phyloP scores from a whole-genome alignment of 495 filamentous ascomycete genomes.

The Xylaria grammica region DNA sequence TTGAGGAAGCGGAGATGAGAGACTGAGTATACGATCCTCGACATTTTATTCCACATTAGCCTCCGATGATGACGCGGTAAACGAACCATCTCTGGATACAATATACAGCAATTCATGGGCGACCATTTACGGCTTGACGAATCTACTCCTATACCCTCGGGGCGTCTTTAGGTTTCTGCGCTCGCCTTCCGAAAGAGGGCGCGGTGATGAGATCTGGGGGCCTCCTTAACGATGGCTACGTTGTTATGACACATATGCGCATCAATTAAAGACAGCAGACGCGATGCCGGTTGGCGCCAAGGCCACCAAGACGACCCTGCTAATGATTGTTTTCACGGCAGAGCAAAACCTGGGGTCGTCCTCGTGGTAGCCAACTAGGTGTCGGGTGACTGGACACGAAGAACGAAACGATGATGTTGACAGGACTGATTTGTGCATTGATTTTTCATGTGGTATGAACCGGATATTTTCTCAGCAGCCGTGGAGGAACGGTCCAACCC shows the following conservation, averaged over 20 bases:
- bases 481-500: conserved; percentile 8
- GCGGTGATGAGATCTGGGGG: conserved; percentile 30
- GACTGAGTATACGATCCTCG: conserved; percentile 26
- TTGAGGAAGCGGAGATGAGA: conserved; percentile 35
- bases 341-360: conserved; percentile 18
- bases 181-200: conserved; percentile 27
- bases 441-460: background rate
- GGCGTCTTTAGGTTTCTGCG: conserved; percentile 33
- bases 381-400: conserved; percentile 19
- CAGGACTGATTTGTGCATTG: conserved; percentile 14
- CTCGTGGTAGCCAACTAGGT: conserved; percentile 11
- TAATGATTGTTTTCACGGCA: conserved; percentile 34
- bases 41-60: conserved; percentile 34
- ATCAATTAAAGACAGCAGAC: conserved; percentile 37
- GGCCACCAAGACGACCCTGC: conserved; percentile 29
- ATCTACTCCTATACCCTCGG: conserved; percentile 44
- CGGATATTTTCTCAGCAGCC: background rate
- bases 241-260: conserved; percentile 44
- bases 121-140: conserved; percentile 45
- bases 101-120: conserved; percentile 43
- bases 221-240: conserved; percentile 44
- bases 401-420: conserved; percentile 27
- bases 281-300: conserved; percentile 33
- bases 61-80: conserved; percentile 40
- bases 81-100: conserved; percentile 43